Percentiles rank a stretch among this genome's conserved stretches.
Conservation (phyloP, 2,329 filamentous ascomycete genomes). For the Mycocentrospora acerina region DNA sequence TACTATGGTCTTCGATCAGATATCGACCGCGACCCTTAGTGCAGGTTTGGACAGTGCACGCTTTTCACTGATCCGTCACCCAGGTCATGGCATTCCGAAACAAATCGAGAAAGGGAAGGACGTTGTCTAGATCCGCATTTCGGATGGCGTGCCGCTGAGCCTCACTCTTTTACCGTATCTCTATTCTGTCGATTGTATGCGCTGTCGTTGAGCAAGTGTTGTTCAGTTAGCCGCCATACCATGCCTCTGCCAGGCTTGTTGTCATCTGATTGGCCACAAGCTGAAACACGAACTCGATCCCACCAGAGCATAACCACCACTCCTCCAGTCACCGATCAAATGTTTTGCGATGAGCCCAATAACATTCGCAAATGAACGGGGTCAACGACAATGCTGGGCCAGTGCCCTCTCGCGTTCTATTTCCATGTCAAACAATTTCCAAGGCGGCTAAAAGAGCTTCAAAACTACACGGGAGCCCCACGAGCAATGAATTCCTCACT, state of each 20-base stretch:
- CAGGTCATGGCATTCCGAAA: no score
- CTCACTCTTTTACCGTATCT: constrained; percentile 11
- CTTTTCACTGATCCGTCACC: no score
- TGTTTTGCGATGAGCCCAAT: constrained; percentile 18
- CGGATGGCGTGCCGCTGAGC: constrained; percentile 9
- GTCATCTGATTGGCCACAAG: constrained; percentile 23
- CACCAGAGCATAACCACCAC: constrained; percentile 29
- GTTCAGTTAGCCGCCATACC: constrained; percentile 24
- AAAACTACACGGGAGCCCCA: constrained; percentile 35
- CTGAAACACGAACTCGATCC: constrained; percentile 27
- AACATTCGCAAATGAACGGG: constrained; percentile 26
- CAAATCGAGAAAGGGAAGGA: no score
- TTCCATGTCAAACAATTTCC: constrained; percentile 40
- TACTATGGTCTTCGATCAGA: no score
- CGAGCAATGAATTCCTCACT: constrained; percentile 23
- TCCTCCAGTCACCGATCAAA: constrained; percentile 23
- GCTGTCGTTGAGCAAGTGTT: constrained; percentile 5
- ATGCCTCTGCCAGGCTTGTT: constrained; percentile 10
- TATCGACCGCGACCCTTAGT: neutral
- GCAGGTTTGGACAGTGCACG: neutral
- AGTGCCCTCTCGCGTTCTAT: constrained; percentile 30
- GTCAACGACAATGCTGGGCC: constrained; percentile 30
- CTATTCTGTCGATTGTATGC: constrained; percentile 9
- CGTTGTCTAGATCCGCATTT: no score
- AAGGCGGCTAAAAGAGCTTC: constrained; percentile 42